Conservation (phyloP, 2,329 filamentous ascomycete species). For the Fusarium agapanthi region DNA sequence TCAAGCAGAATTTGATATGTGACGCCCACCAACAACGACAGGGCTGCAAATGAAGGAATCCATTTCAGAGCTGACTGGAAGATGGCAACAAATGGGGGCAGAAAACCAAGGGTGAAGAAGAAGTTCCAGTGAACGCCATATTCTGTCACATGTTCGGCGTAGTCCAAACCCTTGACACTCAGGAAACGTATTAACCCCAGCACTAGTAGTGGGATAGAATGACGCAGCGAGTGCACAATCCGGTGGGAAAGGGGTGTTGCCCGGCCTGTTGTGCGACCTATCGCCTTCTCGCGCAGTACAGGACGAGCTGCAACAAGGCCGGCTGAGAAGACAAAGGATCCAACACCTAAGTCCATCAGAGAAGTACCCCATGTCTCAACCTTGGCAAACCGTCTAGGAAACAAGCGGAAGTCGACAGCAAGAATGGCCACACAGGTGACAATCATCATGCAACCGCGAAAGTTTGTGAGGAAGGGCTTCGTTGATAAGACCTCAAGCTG, state of each 20-base stretch:
- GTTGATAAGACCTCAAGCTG: constrained; percentile 67
- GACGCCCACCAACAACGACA: constrained; percentile 74
- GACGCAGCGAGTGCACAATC: constrained; percentile 74
- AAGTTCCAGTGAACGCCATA: constrained; percentile 99
- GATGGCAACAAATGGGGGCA: constrained; percentile 88
- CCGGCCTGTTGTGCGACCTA: constrained; percentile 59
- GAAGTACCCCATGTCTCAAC: constrained; percentile 99
- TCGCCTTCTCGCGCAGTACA: constrained; percentile 72
- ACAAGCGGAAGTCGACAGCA: constrained; percentile 94
- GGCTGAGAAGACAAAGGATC: constrained; percentile 95
- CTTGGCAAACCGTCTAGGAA: constrained; percentile 94
- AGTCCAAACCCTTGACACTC: constrained; percentile 93
- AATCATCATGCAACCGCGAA: constrained; percentile 90
- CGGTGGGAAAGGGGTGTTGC: constrained; percentile 62
- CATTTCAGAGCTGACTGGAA: constrained; percentile 77
- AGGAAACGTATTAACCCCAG: constrained; percentile 84
- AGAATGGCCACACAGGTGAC: constrained; percentile 90
- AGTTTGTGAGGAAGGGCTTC: constrained; percentile 92
- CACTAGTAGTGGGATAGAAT: constrained; percentile 82
- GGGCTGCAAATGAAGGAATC: constrained; percentile 78
- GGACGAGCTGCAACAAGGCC: constrained; percentile 90
- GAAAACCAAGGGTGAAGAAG: constrained; percentile 91
- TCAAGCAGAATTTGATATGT: constrained; percentile 81
- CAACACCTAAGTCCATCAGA: constrained; percentile 97
- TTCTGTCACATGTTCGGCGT: constrained; percentile 95